These are phyloP conservation scores for Sclerotiophoma versabilis DNA, from an alignment of 2,329 filamentous ascomycete genomes.

Conservation along the genomic window DNA sequence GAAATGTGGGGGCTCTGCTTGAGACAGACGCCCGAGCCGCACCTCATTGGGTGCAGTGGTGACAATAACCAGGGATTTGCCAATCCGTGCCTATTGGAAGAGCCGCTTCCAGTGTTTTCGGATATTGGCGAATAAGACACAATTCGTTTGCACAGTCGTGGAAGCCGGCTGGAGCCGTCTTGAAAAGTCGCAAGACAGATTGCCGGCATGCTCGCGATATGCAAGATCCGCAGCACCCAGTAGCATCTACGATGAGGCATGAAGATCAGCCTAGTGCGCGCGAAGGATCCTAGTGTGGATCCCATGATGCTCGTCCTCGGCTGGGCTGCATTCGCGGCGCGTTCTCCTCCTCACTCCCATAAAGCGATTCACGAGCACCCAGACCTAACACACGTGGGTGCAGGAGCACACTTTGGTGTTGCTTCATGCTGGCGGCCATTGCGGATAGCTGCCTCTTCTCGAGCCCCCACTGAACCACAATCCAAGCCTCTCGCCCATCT, in stretches of 20 bases:
- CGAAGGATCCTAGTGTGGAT: constrained; percentile 35
- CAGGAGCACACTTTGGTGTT: constrained; percentile 11
- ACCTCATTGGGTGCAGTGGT: constrained; percentile 31
- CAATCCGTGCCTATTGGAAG: constrained; percentile 19
- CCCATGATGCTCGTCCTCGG: constrained; percentile 26
- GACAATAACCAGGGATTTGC: constrained; percentile 13
- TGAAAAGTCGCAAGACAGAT: not conserved
- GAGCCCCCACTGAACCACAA: constrained; percentile 19
- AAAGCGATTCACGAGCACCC: constrained; percentile 15
- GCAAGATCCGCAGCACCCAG: constrained; percentile 11
- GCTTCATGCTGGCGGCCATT: constrained; percentile 22
- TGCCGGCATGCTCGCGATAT: constrained; percentile 8
- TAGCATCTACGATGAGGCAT: constrained; percentile 13
- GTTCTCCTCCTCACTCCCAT: constrained; percentile 22
- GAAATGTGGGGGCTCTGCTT: constrained; percentile 40
- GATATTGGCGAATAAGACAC: constrained; percentile 7
- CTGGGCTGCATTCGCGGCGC: constrained; percentile 19
- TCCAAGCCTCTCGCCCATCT: constrained; percentile 19
- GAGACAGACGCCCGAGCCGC: constrained; percentile 36
- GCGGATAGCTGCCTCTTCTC: constrained; percentile 32
- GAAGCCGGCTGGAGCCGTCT: not conserved
- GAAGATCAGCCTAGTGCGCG: constrained; percentile 23
- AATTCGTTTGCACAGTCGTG: not conserved
- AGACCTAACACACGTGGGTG: constrained; percentile 25
- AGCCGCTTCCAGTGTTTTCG: not conserved